A percentile compares a stretch with the other conserved stretches of the same genome.
These are phyloP conservation scores for Fusarium caatingaense DNA, from an alignment of 2,329 filamentous ascomycete species.

Conservation along the genomic window DNA sequence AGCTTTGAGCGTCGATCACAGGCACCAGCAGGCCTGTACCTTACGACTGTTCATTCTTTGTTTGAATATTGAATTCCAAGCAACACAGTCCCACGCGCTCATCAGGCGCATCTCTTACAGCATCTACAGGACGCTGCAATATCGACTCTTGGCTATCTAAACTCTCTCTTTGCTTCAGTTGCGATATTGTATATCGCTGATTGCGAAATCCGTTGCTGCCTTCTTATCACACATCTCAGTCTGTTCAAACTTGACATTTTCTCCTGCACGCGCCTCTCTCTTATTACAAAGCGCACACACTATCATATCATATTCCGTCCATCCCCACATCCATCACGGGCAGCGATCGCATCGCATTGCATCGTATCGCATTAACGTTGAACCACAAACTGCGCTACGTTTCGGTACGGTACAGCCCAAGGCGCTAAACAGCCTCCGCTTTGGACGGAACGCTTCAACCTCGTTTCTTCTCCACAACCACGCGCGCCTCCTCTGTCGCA, in stretches of 20 bases:
- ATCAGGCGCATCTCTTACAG: conserved; percentile 24
- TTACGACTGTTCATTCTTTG: background rate
- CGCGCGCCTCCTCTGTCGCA: conserved; percentile 43
- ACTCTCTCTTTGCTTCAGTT: conserved; percentile 2
- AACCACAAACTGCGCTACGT: conserved; percentile 23
- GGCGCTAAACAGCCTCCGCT: conserved; percentile 34
- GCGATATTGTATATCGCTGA: conserved; percentile 16
- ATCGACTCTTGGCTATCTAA: background rate
- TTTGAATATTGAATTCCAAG: conserved; percentile 12
- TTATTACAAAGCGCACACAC: conserved; percentile 19
- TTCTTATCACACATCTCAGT: conserved; percentile 11
- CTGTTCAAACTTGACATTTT: background rate
- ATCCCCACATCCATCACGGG: conserved; percentile 6
- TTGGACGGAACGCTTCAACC: conserved; percentile 38
- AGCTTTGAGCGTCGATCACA: conserved; percentile 9
- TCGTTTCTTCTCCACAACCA: conserved; percentile 45
- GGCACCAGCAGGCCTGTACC: conserved; percentile 4
- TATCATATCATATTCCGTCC: conserved; percentile 5
- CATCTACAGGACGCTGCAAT: conserved; percentile 21
- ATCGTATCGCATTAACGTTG: conserved; percentile 30
- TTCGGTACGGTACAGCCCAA: conserved; percentile 28
- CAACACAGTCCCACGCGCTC: conserved; percentile 15
- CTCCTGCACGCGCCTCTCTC: conserved; percentile 7
- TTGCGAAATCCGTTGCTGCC: conserved; percentile 6
- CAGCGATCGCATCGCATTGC: conserved; percentile 20